Evolutionary conservation across 495 filamentous ascomycete species (phyloP), one percentile per base, ranked within the genome.

Genomic region (Daldinia caldariorum): DNA sequence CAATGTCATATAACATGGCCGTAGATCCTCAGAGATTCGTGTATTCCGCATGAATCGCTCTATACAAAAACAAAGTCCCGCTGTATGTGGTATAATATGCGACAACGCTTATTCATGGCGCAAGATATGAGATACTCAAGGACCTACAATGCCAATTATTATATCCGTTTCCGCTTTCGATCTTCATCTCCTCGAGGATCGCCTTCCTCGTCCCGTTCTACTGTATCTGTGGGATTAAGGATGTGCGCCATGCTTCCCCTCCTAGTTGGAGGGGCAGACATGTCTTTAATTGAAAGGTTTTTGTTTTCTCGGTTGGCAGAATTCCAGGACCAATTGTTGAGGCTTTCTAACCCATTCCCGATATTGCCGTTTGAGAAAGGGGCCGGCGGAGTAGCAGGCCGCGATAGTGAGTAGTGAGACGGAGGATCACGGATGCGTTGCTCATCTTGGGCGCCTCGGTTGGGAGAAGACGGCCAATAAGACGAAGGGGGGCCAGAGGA

Each of bases 401-500:
- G 86, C 10, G 91, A 94, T 47, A 97, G 86, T 62, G 94, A 91
- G 78, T 97, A 97, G 63, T 88, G 87, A 39, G 92, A 92, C 53
- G 97, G 86, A 10, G 90, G 89, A 67, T 96, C 92, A 32, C 90
- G 90, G 37, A 95, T 86, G 50, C 92, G 90, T 72, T 94, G 92
- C 71, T 94, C 92, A 63, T 89, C 91, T 6, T 83, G 83, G 14
- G 84, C 62, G 14, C 70, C 87, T 35, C 92, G 87, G 75, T 86
- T 91, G 16, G 94, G 94, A 14, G 92, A 95, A 1, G 92, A 90
- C 2, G 94, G 93, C 93, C 93, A 97, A 56, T 92, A 91, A 26
- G 87, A 78, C 9, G 89, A 92, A 38, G 89, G 87, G 22, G 92
- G 89, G 3, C 90, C 90, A 20, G 91, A 89, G 3, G 81, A 84